These are phyloP conservation scores for Cryomyces minteri DNA, from an alignment of 495 filamentous ascomycete genomes.

Conservation along the genomic window DNA sequence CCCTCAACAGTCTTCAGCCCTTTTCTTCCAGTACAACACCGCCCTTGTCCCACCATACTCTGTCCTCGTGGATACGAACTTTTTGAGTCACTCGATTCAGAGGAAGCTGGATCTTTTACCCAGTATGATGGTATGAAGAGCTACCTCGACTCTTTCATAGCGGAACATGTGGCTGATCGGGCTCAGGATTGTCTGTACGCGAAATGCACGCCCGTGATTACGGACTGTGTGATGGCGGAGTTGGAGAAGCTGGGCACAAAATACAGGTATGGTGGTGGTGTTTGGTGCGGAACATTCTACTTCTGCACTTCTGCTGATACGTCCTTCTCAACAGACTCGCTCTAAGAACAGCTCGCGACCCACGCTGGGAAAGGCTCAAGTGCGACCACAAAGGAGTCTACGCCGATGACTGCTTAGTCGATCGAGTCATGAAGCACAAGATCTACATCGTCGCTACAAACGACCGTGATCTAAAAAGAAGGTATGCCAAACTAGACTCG, in stretches of 20 bases:
- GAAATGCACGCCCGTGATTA: conserved; percentile 50
- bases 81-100: conserved; percentile 78
- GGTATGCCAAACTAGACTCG: conserved; percentile 11
- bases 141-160: no score
- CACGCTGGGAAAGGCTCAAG: conserved; percentile 63
- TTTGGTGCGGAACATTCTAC: no score
- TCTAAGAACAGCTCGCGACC: conserved; percentile 78
- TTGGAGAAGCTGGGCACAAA: conserved; percentile 81
- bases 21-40: conserved; percentile 92
- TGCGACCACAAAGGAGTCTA: conserved; percentile 85
- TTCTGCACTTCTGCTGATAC: no score
- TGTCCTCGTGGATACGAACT: conserved; percentile 77
- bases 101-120: conserved; percentile 76
- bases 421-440: conserved; percentile 59
- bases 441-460: conserved; percentile 87
- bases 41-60: conserved; percentile 79
- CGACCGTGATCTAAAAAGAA: conserved; percentile 61
- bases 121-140: conserved; percentile 42
- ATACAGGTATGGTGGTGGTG: conserved; percentile 27
- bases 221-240: conserved; percentile 58
- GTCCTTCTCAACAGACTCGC: conserved; percentile 36
- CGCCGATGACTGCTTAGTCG: conserved; percentile 92
- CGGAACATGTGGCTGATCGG: no score
- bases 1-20: conserved; percentile 26
- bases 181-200: conserved; percentile 43